Evolutionary conservation across 208 protist genomes (phyloP).

Genomic region (Giardia duodenalis): DNA sequence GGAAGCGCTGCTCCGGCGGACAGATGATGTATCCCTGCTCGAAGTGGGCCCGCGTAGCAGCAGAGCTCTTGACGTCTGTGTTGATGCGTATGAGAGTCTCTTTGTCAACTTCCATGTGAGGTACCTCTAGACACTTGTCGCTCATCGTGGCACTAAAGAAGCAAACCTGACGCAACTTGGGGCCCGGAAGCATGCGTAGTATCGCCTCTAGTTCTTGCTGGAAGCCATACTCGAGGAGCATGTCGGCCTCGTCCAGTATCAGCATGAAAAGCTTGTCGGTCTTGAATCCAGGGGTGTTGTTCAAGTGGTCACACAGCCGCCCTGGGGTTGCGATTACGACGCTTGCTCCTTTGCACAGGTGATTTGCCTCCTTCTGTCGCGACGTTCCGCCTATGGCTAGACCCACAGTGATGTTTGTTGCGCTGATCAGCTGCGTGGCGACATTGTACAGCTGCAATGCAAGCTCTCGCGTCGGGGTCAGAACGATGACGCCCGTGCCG

Average conservation of each 20-base stretch:
- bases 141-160: slow-evolving; percentile 6
- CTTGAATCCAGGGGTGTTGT: slow-evolving; percentile 26
- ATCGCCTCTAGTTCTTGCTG: neutral
- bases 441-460: slow-evolving; percentile 40
- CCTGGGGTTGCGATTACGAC: slow-evolving; percentile 45
- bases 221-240: slow-evolving; percentile 19
- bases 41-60: neutral
- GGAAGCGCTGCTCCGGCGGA: slow-evolving; percentile 31
- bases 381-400: slow-evolving; percentile 33
- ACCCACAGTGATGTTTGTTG: neutral
- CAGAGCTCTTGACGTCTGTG: neutral
- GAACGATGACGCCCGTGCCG: slow-evolving; percentile 32
- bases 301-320: slow-evolving; percentile 43
- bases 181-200: neutral
- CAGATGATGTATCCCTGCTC: slow-evolving; percentile 36
- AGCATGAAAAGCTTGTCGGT: neutral
- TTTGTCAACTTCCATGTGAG: neutral
- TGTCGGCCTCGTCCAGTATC: slow-evolving; percentile 25
- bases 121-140: neutral
- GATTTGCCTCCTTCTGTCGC: slow-evolving; percentile 14
- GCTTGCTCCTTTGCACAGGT: slow-evolving; percentile 8
- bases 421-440: neutral
- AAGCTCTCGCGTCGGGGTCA: slow-evolving; percentile 43
- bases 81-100: neutral
- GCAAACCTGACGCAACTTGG: neutral